Base-by-base conservation (phyloP, 1,139 yeast genomes). In the Candida glucosophila region DNA sequence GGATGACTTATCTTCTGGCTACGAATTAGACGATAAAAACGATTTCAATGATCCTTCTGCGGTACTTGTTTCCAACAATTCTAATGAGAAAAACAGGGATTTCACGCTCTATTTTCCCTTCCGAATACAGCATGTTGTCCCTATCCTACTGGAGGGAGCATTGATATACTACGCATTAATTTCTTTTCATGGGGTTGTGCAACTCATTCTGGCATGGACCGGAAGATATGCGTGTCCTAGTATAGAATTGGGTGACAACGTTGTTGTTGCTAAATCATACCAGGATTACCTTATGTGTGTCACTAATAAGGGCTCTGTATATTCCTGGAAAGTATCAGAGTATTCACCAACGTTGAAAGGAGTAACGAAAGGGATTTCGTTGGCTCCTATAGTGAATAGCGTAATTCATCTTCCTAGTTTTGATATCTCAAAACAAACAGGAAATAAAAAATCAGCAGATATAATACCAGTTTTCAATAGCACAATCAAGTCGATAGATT, bases 151-250 rank as follows among this genome's bases (percentile, higher is more conserved):
- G 7, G 49, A 54, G 14, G 41, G 40, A 2, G 34, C 30, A 5
- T 42, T 63, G 16, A 40, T 40, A 12, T 67, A 52, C 32, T 64
- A 69, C 61, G 69, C 62, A n/a, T 51, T 88, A 18, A 74, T 79
- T 4, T 73, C 94, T 1, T 85, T 90, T 14, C 69, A 74, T 24
- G 85, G 86, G 2, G 66, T 73, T 4, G 36, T 73, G 3, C 82
- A 80, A 44, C 69, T 94, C 57, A 68, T 92, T 0, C 67, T 77
- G 8, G 72, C 81, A 2, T 69, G 79, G 2, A 40, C 62, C 1
- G 94, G 92, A 1, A 45, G 61, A 14, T 53, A 54, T 17, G 35
- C 60, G 1, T 47, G 58, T 27, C 77, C 81, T 2, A 47, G 62
- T n/a, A 47, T 75, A 11, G 79, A 57, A 71, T 62, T 65, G 65